Conservation (phyloP, 768 basidiomycete genomes). For the Lyophyllum decastes region DNA sequence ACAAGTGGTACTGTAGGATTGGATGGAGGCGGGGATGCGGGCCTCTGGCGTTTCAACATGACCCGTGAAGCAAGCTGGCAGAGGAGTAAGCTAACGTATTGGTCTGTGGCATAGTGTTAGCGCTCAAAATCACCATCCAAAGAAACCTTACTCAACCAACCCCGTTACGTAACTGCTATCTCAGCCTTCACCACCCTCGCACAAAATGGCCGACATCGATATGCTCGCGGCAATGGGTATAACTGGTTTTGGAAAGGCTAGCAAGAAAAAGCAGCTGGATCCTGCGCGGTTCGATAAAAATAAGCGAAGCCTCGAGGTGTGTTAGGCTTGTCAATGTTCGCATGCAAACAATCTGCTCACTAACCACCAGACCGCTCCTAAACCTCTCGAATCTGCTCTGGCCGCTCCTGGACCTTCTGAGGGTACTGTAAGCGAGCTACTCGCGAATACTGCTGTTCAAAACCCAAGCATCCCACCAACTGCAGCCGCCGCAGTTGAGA, state of each 20-base stretch:
- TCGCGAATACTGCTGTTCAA: conserved; percentile 12
- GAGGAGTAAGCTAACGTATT: not conserved
- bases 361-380: not conserved
- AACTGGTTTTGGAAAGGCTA: conserved; percentile 77
- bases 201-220: conserved; percentile 54
- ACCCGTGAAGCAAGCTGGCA: not conserved
- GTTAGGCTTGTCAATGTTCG: conserved; percentile 3
- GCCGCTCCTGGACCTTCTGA: conserved; percentile 20
- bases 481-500: conserved; percentile 14
- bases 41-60: conserved; percentile 61
- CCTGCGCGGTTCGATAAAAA: conserved; percentile 79
- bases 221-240: conserved; percentile 85
- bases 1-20: conserved; percentile 25
- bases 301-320: conserved; percentile 57
- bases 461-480: conserved; percentile 22
- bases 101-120: conserved; percentile 2
- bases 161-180: conserved; percentile 13
- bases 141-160: not conserved
- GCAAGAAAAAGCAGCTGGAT: conserved; percentile 66
- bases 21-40: conserved; percentile 42
- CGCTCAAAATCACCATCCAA: not conserved
- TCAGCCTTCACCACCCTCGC: not conserved
- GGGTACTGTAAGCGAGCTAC: conserved; percentile 3
- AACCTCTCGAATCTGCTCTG: conserved; percentile 1
- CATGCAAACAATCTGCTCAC: conserved; percentile 2